phyloP scores from a whole-genome alignment of 2,329 filamentous ascomycete genomes.

The Ophiostoma sp. region DNA sequence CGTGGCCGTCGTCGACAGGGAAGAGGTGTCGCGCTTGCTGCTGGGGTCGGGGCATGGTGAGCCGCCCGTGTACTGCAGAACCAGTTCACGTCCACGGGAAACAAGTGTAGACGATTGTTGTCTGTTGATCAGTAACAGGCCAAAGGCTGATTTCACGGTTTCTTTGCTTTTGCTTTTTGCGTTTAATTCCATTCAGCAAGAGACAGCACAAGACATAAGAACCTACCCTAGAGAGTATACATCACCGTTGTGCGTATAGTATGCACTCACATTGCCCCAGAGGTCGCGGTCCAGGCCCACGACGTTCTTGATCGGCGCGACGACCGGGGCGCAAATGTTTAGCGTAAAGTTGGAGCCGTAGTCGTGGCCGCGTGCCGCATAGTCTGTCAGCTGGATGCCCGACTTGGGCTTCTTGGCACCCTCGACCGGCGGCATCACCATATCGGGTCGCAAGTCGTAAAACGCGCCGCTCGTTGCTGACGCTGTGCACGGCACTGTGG shows the following conservation, averaged over 20 bases:
- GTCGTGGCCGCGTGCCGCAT: conserved; percentile 66
- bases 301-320: conserved; percentile 58
- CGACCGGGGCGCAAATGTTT: conserved; percentile 74
- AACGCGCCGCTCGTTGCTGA: conserved; percentile 53
- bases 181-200: too few species aligned
- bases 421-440: conserved; percentile 42
- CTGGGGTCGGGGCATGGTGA: conserved; percentile 60
- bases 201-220: background rate
- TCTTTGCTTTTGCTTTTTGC: too few species aligned
- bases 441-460: conserved; percentile 55
- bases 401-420: conserved; percentile 44
- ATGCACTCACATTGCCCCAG: conserved; percentile 74
- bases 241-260: conserved; percentile 61
- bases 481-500: conserved; percentile 49
- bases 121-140: conserved; percentile 35
- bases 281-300: conserved; percentile 56
- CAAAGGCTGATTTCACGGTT: background rate
- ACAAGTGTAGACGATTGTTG: conserved; percentile 50
- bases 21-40: conserved; percentile 30
- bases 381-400: conserved; percentile 45
- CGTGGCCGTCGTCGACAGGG: conserved; percentile 33
- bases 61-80: conserved; percentile 70
- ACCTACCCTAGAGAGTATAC: conserved; percentile 70
- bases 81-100: conserved; percentile 65
- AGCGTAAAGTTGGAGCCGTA: conserved; percentile 77